Evolutionary conservation across 495 filamentous ascomycete species (phyloP), one percentile per base, ranked within the genome.

Genomic region (Oleoguttula mirabilis): DNA sequence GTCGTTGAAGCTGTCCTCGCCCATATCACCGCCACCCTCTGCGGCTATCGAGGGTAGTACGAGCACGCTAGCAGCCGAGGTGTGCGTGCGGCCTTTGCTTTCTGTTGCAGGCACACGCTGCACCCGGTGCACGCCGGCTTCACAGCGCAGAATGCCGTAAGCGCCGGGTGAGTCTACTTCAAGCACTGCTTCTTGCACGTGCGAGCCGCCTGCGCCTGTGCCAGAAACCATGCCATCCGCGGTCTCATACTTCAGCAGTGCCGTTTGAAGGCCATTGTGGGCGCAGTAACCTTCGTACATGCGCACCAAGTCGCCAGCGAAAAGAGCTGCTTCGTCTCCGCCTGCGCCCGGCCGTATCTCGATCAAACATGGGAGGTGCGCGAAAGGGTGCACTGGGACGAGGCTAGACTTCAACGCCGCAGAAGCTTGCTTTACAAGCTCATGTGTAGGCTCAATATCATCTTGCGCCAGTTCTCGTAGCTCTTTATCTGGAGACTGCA

Each of bases 331-430:
- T 60, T 98, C 90, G 45, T 80, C 77, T 12, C 90, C 90, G 32
- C 90, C 90, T n/a, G 84, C 86, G 2, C 90, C 90, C 4, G 90
- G 90, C 2, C 86, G 76, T 25, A 98, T 82, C 60, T 98, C 90
- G 27, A 98, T 59, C 27, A 98, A 67, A 51, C 88, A 94, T 31
- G 86, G 84, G 50, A 98, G 76, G 43, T 85, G 72, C n/a, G 84
- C 84, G 56, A 96, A 98, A 4, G 92, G 88, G 55, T 98, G 87
- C 36, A 75, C 73, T 4, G 88, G 88, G 23, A 93, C 79, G 39
- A 98, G 74, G 11, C 81, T 70, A 14, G 71, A 71, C 28, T 81
- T 82, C 8, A 98, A 67, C 22, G 71, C 69, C 14, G 66, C 68
- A 2, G 76, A 75, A 16, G 88, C 69, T 0, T 61, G 50, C 10